Evolutionary conservation across 2,329 filamentous ascomycete species (phyloP), one percentile per base, ranked within the genome.

Genomic region (Ploettnerulaceae sp.): DNA sequence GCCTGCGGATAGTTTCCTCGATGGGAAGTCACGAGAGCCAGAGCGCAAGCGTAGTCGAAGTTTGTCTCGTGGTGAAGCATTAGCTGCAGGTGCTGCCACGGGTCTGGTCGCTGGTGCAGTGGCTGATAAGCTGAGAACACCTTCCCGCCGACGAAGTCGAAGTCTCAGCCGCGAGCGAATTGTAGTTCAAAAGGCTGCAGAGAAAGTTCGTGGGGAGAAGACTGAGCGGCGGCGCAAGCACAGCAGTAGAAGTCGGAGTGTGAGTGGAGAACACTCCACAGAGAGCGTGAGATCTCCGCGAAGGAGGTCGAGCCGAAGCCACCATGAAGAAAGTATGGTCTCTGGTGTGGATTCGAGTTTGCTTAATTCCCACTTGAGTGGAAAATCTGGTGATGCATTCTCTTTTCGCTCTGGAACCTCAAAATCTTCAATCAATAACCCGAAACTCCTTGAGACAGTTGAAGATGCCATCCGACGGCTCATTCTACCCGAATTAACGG

Each of bases 401-500:
- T 84, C 81, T 7, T 75, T 77, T 54, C 71, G 71, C 28, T 81
- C 79, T 22, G 75, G 74, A 26, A 73, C 71, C 25, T 64, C 63
- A 17, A 76, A 76, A 49, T 83, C 81, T 3, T 83, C 81, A 1
- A 78, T 85, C 59, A 86, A 84, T 64, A 87, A 87, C 57, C 83
- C 83, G 0, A 84, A 81, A 58, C 66, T 87, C 4, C 71, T 87
- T 7, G 80, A 84, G 52, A 84, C 83, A 1, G 84, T 88, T 1
- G 84, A 87, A 65, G 83, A 87, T 68, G 83, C 82, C 14, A 87
- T 88, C 60, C 79, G 82, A 58, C 74, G 82, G 45, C 69, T 87
- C 49, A 86, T 87, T 44, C 66, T 98, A 2, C 93, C 93, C 0
- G 91, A 98, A 66, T 74, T 98, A 34, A 91, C 89, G 58, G 88